phyloP scores from a whole-genome alignment of 2,329 filamentous ascomycete species.

The Grosmannia serpens region DNA sequence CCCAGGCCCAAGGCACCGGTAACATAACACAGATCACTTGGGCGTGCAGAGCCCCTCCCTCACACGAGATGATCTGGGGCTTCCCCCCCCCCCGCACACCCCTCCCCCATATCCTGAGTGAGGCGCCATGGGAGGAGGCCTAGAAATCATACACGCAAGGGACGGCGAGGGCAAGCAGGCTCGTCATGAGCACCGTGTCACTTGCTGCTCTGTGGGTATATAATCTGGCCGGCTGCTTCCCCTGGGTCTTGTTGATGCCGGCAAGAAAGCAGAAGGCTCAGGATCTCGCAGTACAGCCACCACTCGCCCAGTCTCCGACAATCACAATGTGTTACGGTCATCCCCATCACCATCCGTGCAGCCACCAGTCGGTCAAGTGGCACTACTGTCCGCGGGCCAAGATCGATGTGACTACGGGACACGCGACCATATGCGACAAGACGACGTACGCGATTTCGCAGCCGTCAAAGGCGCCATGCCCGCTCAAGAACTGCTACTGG shows the following conservation, averaged over 20 bases:
- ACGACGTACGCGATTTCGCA: conserved; percentile 35
- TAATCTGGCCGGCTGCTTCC: neutral
- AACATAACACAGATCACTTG: neutral
- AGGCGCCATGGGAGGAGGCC: neutral
- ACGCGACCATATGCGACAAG: conserved; percentile 37
- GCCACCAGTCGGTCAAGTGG: conserved; percentile 44
- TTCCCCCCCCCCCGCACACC: neutral
- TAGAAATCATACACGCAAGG: neutral
- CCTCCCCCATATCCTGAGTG: too few species aligned
- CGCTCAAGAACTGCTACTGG: conserved; percentile 39
- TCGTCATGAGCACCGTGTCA: too few species aligned
- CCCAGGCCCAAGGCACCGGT: conserved; percentile 1
- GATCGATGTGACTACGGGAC: conserved; percentile 38
- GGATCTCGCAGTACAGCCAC: neutral
- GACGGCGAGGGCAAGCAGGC: neutral
- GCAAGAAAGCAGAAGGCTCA: neutral
- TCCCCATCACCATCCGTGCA: conserved; percentile 39
- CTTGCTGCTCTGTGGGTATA: neutral
- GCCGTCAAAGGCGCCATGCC: conserved; percentile 31
- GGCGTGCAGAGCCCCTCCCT: neutral
- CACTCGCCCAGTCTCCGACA: too few species aligned
- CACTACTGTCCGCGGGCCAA: conserved; percentile 38
- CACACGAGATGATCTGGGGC: neutral
- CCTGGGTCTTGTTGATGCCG: neutral
- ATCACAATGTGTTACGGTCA: conserved; percentile 40